Conservation (phyloP, 2,329 filamentous ascomycete species). For the Didymella sp. region DNA sequence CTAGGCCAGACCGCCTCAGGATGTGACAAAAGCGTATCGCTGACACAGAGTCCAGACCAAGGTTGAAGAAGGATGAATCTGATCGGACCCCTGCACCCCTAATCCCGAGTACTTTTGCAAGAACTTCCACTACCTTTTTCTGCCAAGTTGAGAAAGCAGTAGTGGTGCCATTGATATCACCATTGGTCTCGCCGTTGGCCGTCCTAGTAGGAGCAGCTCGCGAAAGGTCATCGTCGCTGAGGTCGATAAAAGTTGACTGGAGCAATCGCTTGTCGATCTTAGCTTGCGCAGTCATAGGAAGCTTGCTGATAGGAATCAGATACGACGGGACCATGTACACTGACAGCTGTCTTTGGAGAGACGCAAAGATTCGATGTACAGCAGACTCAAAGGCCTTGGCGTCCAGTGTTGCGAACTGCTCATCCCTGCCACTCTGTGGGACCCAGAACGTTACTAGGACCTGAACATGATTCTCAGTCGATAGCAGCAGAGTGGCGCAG, state of each 20-base stretch:
- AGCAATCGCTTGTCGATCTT: conserved; percentile 73
- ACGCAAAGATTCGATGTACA: conserved; percentile 58
- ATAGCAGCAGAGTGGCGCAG: conserved; percentile 68
- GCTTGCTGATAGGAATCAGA: conserved; percentile 70
- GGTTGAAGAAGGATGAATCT: conserved; percentile 75
- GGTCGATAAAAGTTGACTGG: conserved; percentile 53
- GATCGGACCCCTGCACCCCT: conserved; percentile 59
- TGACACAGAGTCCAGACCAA: conserved; percentile 84
- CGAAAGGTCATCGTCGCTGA: conserved; percentile 59
- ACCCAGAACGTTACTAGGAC: conserved; percentile 74
- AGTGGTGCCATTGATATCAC: background rate
- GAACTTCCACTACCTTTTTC: conserved; percentile 58
- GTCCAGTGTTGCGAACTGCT: conserved; percentile 50
- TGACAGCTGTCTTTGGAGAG: conserved; percentile 66
- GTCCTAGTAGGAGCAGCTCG: conserved; percentile 43
- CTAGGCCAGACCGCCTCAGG: conserved; percentile 58
- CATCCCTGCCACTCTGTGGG: conserved; percentile 40
- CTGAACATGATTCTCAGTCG: conserved; percentile 55
- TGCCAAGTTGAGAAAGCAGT: conserved; percentile 54
- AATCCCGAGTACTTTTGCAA: conserved; percentile 61
- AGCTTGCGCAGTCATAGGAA: conserved; percentile 77
- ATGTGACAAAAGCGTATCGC: conserved; percentile 72
- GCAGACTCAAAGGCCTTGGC: conserved; percentile 39
- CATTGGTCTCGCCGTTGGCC: conserved; percentile 40
- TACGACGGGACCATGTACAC: conserved; percentile 81